phyloP scores from a whole-genome alignment of 2,329 filamentous ascomycete genomes.

The Golovinomyces cichoracearum region DNA sequence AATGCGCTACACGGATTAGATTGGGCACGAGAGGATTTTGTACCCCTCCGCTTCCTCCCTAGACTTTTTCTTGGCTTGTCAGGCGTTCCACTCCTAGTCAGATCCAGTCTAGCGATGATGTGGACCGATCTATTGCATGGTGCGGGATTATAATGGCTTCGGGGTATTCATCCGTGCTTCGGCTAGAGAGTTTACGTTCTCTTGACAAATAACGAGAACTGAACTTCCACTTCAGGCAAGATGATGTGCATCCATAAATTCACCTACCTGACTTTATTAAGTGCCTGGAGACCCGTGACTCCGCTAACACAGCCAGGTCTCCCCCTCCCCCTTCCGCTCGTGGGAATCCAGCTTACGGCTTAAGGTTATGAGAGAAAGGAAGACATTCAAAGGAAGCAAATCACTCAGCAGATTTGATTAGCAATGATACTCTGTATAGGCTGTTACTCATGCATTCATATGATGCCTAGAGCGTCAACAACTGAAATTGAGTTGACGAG shows the following conservation, averaged over 20 bases:
- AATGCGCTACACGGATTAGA: neutral
- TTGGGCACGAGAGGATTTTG: constrained; percentile 1
- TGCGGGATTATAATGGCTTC: neutral
- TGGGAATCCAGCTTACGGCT: neutral
- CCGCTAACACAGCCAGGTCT: neutral
- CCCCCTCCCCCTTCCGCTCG: neutral
- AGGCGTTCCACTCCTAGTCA: constrained; percentile 1
- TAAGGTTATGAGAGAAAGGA: neutral
- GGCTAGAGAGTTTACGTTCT: neutral
- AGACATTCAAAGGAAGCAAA: neutral
- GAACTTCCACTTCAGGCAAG: neutral
- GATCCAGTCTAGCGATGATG: neutral
- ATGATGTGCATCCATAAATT: neutral
- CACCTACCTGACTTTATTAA: neutral
- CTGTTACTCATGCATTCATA: no score
- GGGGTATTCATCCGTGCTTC: neutral
- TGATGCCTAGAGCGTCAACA: no score
- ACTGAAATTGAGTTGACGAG: no score
- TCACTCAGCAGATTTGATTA: no score
- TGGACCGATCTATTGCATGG: neutral
- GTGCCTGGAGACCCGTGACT: neutral
- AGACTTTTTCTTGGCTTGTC: constrained; percentile 1
- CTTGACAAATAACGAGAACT: neutral
- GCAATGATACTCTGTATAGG: no score
- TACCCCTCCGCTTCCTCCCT: constrained; percentile 1